Conservation (phyloP, 345 rosid genomes). For the Boechera divaricarpa region DNA sequence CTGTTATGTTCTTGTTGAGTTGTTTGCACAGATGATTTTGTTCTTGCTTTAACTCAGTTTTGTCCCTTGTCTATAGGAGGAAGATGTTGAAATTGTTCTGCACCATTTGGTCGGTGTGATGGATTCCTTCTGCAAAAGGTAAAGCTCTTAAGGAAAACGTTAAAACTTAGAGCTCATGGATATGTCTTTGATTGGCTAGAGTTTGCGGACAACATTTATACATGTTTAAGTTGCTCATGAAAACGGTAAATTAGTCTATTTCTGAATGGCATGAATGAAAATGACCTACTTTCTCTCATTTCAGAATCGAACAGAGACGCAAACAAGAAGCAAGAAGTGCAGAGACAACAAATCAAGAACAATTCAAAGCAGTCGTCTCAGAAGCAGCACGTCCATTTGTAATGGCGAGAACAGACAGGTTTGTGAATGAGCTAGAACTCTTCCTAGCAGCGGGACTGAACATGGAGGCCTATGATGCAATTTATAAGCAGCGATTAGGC, state of each 20-base stretch:
- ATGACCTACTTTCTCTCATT: not conserved
- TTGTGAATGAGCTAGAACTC: slow-evolving; percentile 67
- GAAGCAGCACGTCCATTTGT: slow-evolving; percentile 78
- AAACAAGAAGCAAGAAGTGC: slow-evolving; percentile 40
- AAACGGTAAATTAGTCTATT: not conserved
- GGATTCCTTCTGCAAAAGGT: slow-evolving; percentile 72
- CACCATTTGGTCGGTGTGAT: slow-evolving; percentile 77
- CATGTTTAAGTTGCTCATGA: not conserved
- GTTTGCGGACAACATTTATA: not conserved
- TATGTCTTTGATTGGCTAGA: not conserved
- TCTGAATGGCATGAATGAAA: not conserved
- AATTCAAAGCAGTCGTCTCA: slow-evolving; percentile 54
- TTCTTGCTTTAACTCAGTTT: not conserved
- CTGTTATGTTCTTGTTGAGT: not conserved
- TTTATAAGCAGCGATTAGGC: slow-evolving; percentile 56
- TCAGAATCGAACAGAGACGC: slow-evolving; percentile 49
- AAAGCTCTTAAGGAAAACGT: not conserved
- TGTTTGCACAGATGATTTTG: not conserved
- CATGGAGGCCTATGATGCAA: slow-evolving; percentile 72
- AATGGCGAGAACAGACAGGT: slow-evolving; percentile 60
- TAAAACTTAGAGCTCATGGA: not conserved
- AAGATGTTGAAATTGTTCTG: slow-evolving; percentile 69
- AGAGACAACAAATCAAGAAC: slow-evolving; percentile 51
- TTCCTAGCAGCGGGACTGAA: slow-evolving; percentile 82
- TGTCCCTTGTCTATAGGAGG: slow-evolving; percentile 55